Evolutionary conservation across 805 yeast genomes (phyloP).

Genomic region (Yarrowia alimentaria): DNA sequence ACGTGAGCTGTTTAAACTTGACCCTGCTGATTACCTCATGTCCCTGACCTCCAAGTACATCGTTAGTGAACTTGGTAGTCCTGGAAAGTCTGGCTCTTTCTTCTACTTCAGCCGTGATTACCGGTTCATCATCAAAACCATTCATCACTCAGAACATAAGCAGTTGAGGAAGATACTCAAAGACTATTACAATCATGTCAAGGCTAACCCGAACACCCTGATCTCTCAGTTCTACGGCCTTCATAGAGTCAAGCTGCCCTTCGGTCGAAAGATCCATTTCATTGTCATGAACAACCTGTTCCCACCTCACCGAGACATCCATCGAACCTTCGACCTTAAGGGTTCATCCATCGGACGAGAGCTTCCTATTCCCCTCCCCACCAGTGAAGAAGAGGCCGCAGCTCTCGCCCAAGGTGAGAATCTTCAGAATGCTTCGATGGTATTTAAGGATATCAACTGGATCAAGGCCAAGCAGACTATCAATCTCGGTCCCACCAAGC

Average conservation of each 20-base stretch:
- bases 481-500: conserved; percentile 72
- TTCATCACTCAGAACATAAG: conserved; percentile 88
- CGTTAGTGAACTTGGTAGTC: conserved; percentile 86
- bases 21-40: conserved; percentile 92
- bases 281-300: conserved; percentile 95
- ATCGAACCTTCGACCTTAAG: conserved; percentile 82
- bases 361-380: conserved; percentile 32
- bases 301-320: conserved; percentile 88
- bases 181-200: conserved; percentile 78
- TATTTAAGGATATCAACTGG: conserved; percentile 89
- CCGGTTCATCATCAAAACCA: conserved; percentile 91
- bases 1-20: conserved; percentile 75
- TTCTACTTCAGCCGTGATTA: conserved; percentile 93
- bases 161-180: conserved; percentile 71
- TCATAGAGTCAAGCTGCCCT: conserved; percentile 88
- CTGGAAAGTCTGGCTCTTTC: conserved; percentile 95
- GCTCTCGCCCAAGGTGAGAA: conserved; percentile 28
- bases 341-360: conserved; percentile 86
- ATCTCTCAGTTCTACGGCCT: conserved; percentile 95
- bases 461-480: conserved; percentile 61
- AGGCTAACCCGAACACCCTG: conserved; percentile 79
- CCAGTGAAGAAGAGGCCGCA: conserved; percentile 26
- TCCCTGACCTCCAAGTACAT: conserved; percentile 92
- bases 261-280: conserved; percentile 79
- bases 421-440: conserved; percentile 40